Evolutionary conservation across 2,329 filamentous ascomycete species (phyloP).

Genomic region (Pestalotiopsis sp.): DNA sequence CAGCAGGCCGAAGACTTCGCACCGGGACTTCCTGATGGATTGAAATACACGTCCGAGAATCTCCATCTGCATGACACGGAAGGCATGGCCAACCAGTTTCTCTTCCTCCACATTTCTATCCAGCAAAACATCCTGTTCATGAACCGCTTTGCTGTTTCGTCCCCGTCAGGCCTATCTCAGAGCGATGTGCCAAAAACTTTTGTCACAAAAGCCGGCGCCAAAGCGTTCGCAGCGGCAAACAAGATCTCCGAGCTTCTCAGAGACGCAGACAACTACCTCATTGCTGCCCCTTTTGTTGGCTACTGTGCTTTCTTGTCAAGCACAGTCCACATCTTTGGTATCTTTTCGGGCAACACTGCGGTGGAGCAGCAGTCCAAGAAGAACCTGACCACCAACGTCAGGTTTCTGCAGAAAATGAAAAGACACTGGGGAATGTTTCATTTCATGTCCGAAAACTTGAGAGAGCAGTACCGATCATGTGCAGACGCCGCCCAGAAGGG

Average conservation of each 20-base stretch:
- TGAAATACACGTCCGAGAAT: constrained; percentile 81
- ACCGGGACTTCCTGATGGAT: constrained; percentile 63
- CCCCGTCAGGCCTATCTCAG: constrained; percentile 62
- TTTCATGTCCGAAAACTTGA: constrained; percentile 90
- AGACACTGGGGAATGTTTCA: constrained; percentile 99
- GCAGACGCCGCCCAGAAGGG: constrained; percentile 78
- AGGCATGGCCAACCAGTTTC: constrained; percentile 84
- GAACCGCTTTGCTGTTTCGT: constrained; percentile 80
- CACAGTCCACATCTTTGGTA: constrained; percentile 90
- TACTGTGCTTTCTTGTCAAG: constrained; percentile 94
- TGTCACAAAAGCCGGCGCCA: constrained; percentile 70
- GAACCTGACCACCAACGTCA: constrained; percentile 84
- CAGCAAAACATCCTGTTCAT: constrained; percentile 90
- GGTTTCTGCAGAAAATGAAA: constrained; percentile 92
- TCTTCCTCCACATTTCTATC: constrained; percentile 87
- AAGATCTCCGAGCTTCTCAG: constrained; percentile 82
- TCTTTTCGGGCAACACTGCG: constrained; percentile 79
- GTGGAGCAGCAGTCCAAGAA: constrained; percentile 78
- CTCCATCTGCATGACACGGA: constrained; percentile 82
- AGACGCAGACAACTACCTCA: constrained; percentile 75
- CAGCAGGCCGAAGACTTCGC: constrained; percentile 71
- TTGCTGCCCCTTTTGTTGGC: constrained; percentile 89
- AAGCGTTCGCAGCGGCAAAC: constrained; percentile 81
- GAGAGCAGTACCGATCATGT: constrained; percentile 82
- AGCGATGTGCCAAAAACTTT: constrained; percentile 77